Evolutionary conservation across 306 rosid species (phyloP).

Genomic region (Ceratonia siliqua): DNA sequence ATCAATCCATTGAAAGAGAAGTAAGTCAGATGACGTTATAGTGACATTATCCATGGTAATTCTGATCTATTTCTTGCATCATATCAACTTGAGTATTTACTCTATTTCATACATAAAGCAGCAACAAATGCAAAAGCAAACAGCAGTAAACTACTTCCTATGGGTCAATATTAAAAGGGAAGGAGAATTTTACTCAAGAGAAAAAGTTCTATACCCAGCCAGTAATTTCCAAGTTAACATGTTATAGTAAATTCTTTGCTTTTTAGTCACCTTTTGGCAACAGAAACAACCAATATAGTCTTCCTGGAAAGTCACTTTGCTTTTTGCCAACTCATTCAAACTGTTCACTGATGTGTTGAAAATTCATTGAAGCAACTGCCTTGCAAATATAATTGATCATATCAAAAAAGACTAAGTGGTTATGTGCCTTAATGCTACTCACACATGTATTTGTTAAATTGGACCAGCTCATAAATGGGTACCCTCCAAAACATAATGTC

Average conservation of each 20-base stretch:
- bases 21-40: constrained; percentile 20
- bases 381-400: constrained; percentile 38
- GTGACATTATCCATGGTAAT: constrained; percentile 3
- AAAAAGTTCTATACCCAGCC: not conserved
- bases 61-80: not conserved
- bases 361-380: constrained; percentile 5
- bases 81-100: not conserved
- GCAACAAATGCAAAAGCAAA: too few species aligned
- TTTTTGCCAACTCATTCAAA: constrained; percentile 22
- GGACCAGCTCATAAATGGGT: constrained; percentile 36
- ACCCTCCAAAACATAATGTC: constrained; percentile 52
- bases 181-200: not conserved
- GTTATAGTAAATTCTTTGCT: too few species aligned
- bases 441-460: constrained; percentile 40
- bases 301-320: constrained; percentile 10
- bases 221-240: not conserved
- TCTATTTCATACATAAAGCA: too few species aligned
- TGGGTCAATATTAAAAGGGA: not conserved
- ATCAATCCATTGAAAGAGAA: not conserved
- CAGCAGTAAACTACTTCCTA: too few species aligned
- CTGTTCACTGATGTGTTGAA: constrained; percentile 27
- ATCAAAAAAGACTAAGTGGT: constrained; percentile 24
- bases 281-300: constrained; percentile 26
- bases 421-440: constrained; percentile 32
- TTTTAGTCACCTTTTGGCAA: not conserved